Conservation (phyloP, 768 basidiomycete species). For the Suillus bovinus region DNA sequence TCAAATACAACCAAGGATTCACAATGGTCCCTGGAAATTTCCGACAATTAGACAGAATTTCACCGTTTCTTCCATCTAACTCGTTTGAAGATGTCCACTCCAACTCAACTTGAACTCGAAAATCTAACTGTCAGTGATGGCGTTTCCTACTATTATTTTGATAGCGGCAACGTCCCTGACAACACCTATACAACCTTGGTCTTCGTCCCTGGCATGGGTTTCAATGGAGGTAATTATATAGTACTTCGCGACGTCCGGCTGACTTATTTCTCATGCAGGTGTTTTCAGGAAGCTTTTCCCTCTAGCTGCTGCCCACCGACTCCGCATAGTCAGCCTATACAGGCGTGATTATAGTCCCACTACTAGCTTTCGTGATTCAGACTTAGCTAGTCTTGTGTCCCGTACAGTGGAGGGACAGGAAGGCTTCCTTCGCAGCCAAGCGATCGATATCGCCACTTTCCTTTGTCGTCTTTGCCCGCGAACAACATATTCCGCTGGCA, state of each 20-base stretch:
- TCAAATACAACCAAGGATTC: no score
- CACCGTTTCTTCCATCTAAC: not conserved
- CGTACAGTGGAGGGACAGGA: constrained; percentile 6
- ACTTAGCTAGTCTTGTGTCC: not conserved
- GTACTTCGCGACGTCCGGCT: not conserved
- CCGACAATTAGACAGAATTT: no score
- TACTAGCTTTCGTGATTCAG: constrained; percentile 19
- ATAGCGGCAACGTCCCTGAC: constrained; percentile 1
- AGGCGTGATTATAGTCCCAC: constrained; percentile 30
- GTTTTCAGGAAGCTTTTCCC: constrained; percentile 22
- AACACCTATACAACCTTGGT: constrained; percentile 12
- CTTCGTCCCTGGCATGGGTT: constrained; percentile 14
- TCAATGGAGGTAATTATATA: constrained; percentile 11
- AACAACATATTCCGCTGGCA: constrained; percentile 6
- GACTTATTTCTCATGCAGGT: constrained; percentile 1
- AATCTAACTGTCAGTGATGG: not conserved
- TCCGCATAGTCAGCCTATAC: constrained; percentile 26
- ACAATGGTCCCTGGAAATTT: no score
- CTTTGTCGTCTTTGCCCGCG: constrained; percentile 9
- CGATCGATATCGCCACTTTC: constrained; percentile 12
- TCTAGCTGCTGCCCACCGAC: constrained; percentile 20
- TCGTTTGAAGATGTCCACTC: not conserved
- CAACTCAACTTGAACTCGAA: not conserved
- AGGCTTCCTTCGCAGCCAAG: constrained; percentile 5
- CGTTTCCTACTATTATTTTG: constrained; percentile 4